Evolutionary conservation across 805 yeast species (phyloP), one percentile per base, ranked within the genome.

Genomic region (Saturnispora halmiae): DNA sequence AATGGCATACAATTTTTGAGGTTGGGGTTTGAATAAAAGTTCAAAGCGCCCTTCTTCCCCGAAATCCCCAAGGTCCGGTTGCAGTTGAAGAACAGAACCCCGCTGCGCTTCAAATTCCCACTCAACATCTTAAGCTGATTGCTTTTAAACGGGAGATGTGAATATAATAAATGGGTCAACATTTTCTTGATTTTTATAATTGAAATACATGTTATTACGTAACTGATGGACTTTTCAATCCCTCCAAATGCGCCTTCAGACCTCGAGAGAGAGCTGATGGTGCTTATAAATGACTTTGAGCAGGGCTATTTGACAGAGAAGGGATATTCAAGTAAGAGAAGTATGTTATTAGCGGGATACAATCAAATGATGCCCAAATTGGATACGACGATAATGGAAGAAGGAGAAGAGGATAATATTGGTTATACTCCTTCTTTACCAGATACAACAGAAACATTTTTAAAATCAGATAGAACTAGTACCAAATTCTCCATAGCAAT

Each of bases 271-370:
- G 59, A 60, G 46, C 58, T 77, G 16, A 53, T 56, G 22, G 67
- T 63, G 29, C 61, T 77, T 22, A 64, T 66, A 11, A 52, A 60
- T 8, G 84, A 78, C 46, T 75, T 64, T 46, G 66, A 67, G 48
- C 87, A 82, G 27, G 90, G 86, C 1, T 79, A 78, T 43, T 63
- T 82, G 42, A 82, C 92, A 0, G 79, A 71, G 35, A 82, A 81
- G 53, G 90, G 92, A 2, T 82, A 78, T 54, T 63, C 66, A 32
- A 79, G 73, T 49, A 79, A 77, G 46, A 61, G 84, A 44, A 69
- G 63, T 32, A 62, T 55, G 46, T 51, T 73, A n/a, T 16, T 46
- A 14, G 32, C 22, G 10, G 6, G 18, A 20, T 26, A 9, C 33
- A 13, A 29, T 33, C 34, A 11, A 21, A 31, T 19, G 7, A 31